Base-by-base conservation (phyloP, 805 yeast genomes). In the Sungouiella blattae region DNA sequence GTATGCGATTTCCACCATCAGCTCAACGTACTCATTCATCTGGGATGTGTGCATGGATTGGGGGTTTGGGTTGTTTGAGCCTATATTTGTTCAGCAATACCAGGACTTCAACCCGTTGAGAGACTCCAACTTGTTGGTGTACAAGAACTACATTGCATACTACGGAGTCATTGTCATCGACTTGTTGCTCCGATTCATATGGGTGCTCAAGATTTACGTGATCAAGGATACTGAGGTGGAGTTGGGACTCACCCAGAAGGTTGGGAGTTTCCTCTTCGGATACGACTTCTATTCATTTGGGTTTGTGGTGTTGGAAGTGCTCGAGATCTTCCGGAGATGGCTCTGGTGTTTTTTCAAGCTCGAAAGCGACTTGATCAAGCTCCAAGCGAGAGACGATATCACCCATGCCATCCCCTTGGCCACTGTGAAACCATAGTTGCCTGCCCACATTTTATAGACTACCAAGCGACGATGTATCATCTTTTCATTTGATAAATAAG, bases 1-100 rank as follows among this genome's bases (percentile, higher is more conserved):
- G 80, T 68, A 66, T 36, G 26, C 67, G 2, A 51, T 59, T 4
- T 61, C 69, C 3, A 51, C 80, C 1, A 49, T 84, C 26, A 87
- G 85, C 54, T 83, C 98, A 0, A 49, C 77, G 0, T 93, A 84
- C 57, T 75, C 95, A 11, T 84, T 87, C 41, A 63, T 77, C 36
- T 93, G 99, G 99, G 99, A 93, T 58, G 59, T 91, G 9, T 73
- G 73, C 33, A 77, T 78, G 72, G 99, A 93, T 63, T 93, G 98
- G 98, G 78, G 79, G 28, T 67, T 87, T 32, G 72, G 73, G 8
- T 50, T 83, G 6, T 67, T 83, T 49, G 67, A 66, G 29, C 42
- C 40, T 4, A 25, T 61, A 11, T 50, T 57, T 25, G 34, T 44
- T 27, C 25, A 40, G 29, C 20, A 30, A 35, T 14, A 26, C 24